Conservation (phyloP, 441 rosid species). For the Erysimum pusillum region DNA sequence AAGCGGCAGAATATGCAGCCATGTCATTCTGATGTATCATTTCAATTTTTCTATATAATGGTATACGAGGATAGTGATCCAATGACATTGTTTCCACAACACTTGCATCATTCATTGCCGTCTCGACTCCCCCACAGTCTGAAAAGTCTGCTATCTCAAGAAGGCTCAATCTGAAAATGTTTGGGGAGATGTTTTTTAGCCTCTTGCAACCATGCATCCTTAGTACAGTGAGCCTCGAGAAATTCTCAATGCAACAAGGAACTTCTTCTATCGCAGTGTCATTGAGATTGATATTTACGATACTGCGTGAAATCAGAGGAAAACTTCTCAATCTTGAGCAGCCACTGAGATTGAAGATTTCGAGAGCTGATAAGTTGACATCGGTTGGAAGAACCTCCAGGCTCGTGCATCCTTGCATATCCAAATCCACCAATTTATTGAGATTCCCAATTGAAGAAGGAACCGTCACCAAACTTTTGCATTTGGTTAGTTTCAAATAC, state of each 20-base stretch:
- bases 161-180: not conserved
- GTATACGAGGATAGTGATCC: no score
- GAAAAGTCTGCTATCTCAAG: not conserved
- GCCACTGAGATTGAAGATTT: not conserved
- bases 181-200: slow-evolving; percentile 6
- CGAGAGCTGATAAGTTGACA: slow-evolving; percentile 19
- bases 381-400: slow-evolving; percentile 27
- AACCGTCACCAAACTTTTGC: slow-evolving; percentile 16
- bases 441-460: not conserved
- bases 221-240: not conserved
- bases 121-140: not conserved
- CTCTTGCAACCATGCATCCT: not conserved
- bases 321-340: slow-evolving; percentile 24
- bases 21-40: no score
- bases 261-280: slow-evolving; percentile 20
- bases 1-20: no score
- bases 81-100: no score
- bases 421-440: not conserved
- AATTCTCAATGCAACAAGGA: slow-evolving; percentile 5
- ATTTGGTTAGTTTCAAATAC: not conserved
- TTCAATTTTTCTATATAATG: no score
- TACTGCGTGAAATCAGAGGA: slow-evolving; percentile 21
- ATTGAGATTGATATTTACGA: not conserved
- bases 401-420: not conserved
- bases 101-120: not conserved